Evolutionary conservation across 2,329 filamentous ascomycete species (phyloP), one percentile per base, ranked within the genome.

Genomic region (Diaporthe longicolla): DNA sequence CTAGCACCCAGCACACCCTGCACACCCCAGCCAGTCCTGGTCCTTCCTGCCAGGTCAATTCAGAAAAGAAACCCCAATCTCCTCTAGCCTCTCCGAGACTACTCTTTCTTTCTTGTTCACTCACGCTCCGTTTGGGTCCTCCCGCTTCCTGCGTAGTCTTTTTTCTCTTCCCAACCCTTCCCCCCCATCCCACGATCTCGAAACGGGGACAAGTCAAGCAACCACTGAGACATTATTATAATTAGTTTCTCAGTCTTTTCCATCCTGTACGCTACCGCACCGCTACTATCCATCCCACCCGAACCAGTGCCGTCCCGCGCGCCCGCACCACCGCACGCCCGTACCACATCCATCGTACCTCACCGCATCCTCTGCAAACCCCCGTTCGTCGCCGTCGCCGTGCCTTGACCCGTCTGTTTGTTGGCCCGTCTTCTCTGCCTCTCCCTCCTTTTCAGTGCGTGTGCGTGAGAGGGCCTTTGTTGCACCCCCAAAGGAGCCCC

Each of bases 51-150:
- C 63, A 68, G 48, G 54, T 63, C 57, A 61, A 63, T 52, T 59
- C 29, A 59, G 54, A 58, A 71, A 63, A 71, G 45, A 63, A 71
- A n/a, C 70, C 70, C 70, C 57, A 71, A 71, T 54, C 52, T 71
- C 70, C 70, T 63, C 57, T 71, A 71, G 70, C 70, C 57, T 63
- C 19, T 63, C 57, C 54, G 55, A 71, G 70, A 71, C 48, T 71
- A 71, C 48, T 71, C 70, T 71, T 71, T 71, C 58, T 61, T 61
- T 40, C 69, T 61, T 58, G 48, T 48, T 71, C 50, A 71, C 70
- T 61, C 57, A 61, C 57, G 57, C 57, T 63, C 70, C 32, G 58
- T 61, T 61, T 55, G 57, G 57, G 57, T 52, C 57, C 63, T 71
- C 57, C 45, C 43, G 35, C 21, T 45, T 71, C 26, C 69, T 43